Conservation (phyloP, 73 alveolate species). For the Tetrahymena elliotti region DNA sequence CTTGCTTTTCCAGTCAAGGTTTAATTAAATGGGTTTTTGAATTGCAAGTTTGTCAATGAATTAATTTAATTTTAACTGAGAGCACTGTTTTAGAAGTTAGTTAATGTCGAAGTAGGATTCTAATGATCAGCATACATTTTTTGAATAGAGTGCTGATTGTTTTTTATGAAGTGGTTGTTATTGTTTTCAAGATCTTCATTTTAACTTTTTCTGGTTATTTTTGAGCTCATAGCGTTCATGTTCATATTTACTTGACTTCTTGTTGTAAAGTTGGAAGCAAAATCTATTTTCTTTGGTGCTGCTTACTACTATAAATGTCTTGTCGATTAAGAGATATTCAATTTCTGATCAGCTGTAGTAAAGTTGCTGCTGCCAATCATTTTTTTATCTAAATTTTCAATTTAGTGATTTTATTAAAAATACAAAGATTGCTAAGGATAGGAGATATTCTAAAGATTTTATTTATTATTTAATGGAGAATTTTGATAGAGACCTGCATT, state of each 20-base stretch:
- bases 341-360: background rate
- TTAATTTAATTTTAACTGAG: background rate
- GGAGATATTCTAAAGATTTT: background rate
- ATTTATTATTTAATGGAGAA: background rate
- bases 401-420: too few species aligned
- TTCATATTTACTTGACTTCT: background rate
- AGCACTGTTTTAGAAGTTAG: background rate
- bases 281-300: background rate
- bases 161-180: background rate
- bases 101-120: background rate
- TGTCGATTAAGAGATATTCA: background rate
- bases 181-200: background rate
- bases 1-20: background rate
- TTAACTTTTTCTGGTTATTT: background rate
- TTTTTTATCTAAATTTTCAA: background rate
- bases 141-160: background rate
- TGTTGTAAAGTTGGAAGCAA: background rate
- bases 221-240: background rate
- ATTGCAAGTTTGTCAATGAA: background rate
- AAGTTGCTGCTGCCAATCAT: background rate
- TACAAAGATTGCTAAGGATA: background rate
- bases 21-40: background rate
- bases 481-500: background rate
- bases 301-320: background rate
- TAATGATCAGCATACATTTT: background rate